These are phyloP conservation scores for Pseudocercospora fijiensis DNA, from an alignment of 2,329 filamentous ascomycete genomes.

Conservation along the genomic window DNA sequence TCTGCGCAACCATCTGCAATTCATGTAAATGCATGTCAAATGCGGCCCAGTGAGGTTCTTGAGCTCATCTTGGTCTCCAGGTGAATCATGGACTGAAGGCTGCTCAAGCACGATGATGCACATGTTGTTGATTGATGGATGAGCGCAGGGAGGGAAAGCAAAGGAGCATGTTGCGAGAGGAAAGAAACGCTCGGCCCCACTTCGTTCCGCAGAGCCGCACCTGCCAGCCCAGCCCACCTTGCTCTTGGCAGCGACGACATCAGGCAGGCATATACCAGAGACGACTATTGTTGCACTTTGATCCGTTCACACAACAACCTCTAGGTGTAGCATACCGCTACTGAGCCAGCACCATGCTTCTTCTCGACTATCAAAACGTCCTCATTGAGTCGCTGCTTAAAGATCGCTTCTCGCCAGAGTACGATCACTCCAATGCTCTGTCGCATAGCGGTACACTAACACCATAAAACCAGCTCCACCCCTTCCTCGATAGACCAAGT, in stretches of 20 bases:
- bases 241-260: constrained; percentile 4
- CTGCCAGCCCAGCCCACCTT: not conserved
- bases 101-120: not conserved
- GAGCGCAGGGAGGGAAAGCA: not conserved
- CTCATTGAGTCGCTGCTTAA: constrained; percentile 94
- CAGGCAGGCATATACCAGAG: constrained; percentile 3
- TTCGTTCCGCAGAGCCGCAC: not conserved
- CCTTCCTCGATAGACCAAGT: constrained; percentile 94
- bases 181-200: not conserved
- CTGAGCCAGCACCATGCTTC: constrained; percentile 61
- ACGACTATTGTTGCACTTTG: not conserved
- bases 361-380: constrained; percentile 98
- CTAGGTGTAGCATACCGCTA: not conserved
- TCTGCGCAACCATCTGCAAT: not conserved
- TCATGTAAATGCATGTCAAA: not conserved
- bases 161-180: not conserved
- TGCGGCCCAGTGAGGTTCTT: not conserved
- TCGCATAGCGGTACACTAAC: constrained; percentile 32
- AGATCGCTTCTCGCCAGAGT: constrained; percentile 70
- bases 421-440: constrained; percentile 20
- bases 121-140: not conserved
- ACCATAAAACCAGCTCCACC: constrained; percentile 63
- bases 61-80: not conserved
- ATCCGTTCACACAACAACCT: not conserved
- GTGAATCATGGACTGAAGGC: not conserved